Percentiles rank a stretch among this genome's conserved stretches.
Conservation (phyloP, 768 basidiomycete genomes). For the Boletus eberwhitei region DNA sequence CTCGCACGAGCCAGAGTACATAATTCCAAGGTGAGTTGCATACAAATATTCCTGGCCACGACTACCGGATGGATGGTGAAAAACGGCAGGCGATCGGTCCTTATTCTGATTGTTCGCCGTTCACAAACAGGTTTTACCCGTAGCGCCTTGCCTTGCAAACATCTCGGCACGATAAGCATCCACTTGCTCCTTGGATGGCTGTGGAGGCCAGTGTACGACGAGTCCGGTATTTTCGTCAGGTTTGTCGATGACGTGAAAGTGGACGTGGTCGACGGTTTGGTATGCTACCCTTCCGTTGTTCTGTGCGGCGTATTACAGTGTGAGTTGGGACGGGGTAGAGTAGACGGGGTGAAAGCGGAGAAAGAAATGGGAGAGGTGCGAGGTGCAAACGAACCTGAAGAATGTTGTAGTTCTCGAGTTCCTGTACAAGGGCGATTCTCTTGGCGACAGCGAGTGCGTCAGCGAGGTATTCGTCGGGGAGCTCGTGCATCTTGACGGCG, state of each 20-base stretch:
- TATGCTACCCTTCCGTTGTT: slow-evolving; percentile 67
- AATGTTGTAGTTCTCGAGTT: slow-evolving; percentile 80
- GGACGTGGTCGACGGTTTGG: slow-evolving; percentile 78
- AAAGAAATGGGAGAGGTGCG: neutral
- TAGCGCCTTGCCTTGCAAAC: neutral
- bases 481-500: slow-evolving; percentile 77
- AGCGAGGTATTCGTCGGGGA: slow-evolving; percentile 79
- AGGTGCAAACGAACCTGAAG: slow-evolving; percentile 46
- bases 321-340: neutral
- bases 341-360: neutral
- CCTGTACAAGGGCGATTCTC: slow-evolving; percentile 79
- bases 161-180: slow-evolving; percentile 4
- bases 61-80: too few species aligned
- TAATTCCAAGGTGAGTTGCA: too few species aligned
- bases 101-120: too few species aligned
- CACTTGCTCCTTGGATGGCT: slow-evolving; percentile 7
- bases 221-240: slow-evolving; percentile 70
- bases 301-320: slow-evolving; percentile 30
- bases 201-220: slow-evolving; percentile 60
- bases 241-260: slow-evolving; percentile 93
- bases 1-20: too few species aligned
- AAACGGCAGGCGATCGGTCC: too few species aligned
- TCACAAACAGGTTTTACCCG: neutral
- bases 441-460: slow-evolving; percentile 81
- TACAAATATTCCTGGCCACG: too few species aligned